Evolutionary conservation across 2,329 filamentous ascomycete genomes (phyloP).

Genomic region (Aspergillus fructus): DNA sequence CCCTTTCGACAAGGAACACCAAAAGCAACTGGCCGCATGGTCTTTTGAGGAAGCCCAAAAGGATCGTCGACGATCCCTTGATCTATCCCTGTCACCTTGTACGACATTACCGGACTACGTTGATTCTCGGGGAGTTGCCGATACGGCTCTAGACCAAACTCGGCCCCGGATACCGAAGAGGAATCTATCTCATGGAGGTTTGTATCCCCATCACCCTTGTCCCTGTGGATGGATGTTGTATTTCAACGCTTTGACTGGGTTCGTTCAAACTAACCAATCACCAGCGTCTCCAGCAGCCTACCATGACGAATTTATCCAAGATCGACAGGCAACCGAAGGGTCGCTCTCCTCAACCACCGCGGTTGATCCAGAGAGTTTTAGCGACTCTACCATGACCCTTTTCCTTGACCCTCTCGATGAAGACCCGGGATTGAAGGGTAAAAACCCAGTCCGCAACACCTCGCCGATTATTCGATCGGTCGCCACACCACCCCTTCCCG

Average conservation of each 20-base stretch:
- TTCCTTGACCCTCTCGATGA: slow-evolving; percentile 27
- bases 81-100: slow-evolving; percentile 40
- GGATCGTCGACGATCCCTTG: slow-evolving; percentile 35
- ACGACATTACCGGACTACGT: slow-evolving; percentile 28
- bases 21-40: slow-evolving; percentile 45
- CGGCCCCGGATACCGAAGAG: slow-evolving; percentile 14
- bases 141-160: slow-evolving; percentile 19
- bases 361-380: slow-evolving; percentile 35
- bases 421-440: slow-evolving; percentile 30
- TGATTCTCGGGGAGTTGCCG: slow-evolving; percentile 22
- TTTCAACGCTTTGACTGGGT: not conserved
- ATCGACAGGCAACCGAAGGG: slow-evolving; percentile 24
- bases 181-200: slow-evolving; percentile 19
- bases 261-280: slow-evolving; percentile 13
- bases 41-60: slow-evolving; percentile 40
- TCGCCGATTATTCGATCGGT: slow-evolving; percentile 31
- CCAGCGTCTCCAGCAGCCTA: slow-evolving; percentile 21
- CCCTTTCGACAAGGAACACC: slow-evolving; percentile 47
- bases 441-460: slow-evolving; percentile 33
- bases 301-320: slow-evolving; percentile 24
- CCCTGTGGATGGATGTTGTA: not conserved
- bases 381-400: slow-evolving; percentile 36
- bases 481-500: slow-evolving; percentile 23
- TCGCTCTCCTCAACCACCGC: slow-evolving; percentile 40
- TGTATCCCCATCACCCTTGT: slow-evolving; percentile 4